Conservation (phyloP, 2,329 filamentous ascomycete species). For the Phoma sp. region DNA sequence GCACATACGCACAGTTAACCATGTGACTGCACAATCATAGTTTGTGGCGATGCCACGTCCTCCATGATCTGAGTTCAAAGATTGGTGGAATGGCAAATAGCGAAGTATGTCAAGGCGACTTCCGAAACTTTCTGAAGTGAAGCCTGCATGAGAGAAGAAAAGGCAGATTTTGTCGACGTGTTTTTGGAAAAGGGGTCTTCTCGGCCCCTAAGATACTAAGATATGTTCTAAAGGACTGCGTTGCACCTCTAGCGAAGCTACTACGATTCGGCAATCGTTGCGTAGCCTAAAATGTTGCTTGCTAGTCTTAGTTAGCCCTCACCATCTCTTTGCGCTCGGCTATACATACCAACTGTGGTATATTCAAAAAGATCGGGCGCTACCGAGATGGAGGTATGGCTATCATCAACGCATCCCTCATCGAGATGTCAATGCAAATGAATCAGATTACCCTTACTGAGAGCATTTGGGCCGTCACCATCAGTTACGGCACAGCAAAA, state of each 20-base stretch:
- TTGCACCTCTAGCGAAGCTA: constrained; percentile 6
- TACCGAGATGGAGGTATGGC: neutral
- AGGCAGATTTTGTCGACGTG: neutral
- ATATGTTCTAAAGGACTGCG: neutral
- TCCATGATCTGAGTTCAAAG: constrained; percentile 1
- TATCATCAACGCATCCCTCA: neutral
- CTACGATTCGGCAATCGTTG: constrained; percentile 8
- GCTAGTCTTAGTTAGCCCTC: neutral
- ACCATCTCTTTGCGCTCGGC: neutral
- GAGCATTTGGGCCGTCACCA: neutral
- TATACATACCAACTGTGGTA: too few relatives aligned
- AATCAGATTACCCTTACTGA: neutral
- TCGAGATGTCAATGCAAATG: neutral
- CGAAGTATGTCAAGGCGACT: constrained; percentile 1
- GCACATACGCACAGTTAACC: neutral
- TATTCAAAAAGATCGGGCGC: neutral
- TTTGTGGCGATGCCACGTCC: neutral
- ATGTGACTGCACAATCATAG: constrained; percentile 7
- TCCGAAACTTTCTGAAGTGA: constrained; percentile 4
- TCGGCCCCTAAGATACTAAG: neutral
- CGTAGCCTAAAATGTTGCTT: neutral
- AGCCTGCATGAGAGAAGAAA: neutral
- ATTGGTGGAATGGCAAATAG: neutral
- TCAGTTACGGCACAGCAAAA: constrained; percentile 4
- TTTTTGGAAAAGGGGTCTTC: neutral